Percentiles rank a stretch among this genome's conserved stretches.
Conservation (phyloP, 805 yeast species). For the Zygosaccharomyces pseudorouxii region DNA sequence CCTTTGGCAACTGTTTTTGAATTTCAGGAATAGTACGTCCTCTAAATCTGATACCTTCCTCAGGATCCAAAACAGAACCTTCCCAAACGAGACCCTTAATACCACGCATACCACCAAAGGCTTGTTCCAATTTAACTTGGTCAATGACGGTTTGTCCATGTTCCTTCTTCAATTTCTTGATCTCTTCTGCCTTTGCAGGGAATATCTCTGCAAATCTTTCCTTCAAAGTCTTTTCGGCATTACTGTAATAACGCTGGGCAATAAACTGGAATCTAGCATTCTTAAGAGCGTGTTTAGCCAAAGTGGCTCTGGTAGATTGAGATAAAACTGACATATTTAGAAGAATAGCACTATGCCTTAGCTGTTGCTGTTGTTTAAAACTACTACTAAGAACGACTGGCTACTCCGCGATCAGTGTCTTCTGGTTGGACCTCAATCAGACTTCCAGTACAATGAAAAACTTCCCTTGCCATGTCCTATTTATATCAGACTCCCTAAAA, state of each 20-base stretch:
- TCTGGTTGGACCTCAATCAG: background rate
- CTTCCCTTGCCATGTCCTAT: background rate
- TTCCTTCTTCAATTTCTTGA: constrained; percentile 76
- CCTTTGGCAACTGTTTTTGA: constrained; percentile 70
- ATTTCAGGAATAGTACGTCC: constrained; percentile 79
- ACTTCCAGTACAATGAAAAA: background rate
- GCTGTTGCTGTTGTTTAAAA: too few species aligned
- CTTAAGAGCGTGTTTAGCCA: constrained; percentile 11
- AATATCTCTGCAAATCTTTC: constrained; percentile 90
- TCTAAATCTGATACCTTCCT: constrained; percentile 83
- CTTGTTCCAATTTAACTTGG: constrained; percentile 71
- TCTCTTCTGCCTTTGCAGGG: constrained; percentile 89
- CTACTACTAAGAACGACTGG: too few species aligned
- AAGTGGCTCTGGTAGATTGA: constrained; percentile 12
- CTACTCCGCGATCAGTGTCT: too few species aligned
- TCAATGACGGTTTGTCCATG: constrained; percentile 74
- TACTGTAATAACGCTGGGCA: constrained; percentile 11
- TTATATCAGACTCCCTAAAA: constrained; percentile 1
- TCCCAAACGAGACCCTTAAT: constrained; percentile 84
- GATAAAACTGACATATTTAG: constrained; percentile 11
- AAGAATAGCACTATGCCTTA: background rate
- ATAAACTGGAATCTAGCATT: constrained; percentile 2
- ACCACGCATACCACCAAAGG: constrained; percentile 91
- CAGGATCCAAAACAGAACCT: constrained; percentile 80
- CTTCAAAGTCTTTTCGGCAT: constrained; percentile 63